Evolutionary conservation across 2,329 filamentous ascomycete genomes (phyloP), one percentile per base, ranked within the genome.

Genomic region (Colletotrichum abscissum): DNA sequence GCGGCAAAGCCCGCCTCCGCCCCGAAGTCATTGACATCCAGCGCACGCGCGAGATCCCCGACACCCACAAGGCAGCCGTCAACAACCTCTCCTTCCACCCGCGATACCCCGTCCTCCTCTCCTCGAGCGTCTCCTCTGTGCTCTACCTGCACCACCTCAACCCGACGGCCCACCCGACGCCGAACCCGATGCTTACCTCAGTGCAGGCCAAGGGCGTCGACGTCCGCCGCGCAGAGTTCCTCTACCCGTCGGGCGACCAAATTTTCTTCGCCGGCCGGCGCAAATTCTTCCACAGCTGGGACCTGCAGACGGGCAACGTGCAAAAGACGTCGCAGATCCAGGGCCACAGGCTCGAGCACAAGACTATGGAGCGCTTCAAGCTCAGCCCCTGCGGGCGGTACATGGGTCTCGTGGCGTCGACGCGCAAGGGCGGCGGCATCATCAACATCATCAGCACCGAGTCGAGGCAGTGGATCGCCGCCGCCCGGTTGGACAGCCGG

Each of bases 241-340:
- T 95, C 70, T 90, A 88, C 30, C 91, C 93, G 5, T 85, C 85
- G 19, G 94, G 94, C 75, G 92, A 93, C 75, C 93, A 93, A 77
- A 93, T 99, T 76, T 94, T 98, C 82, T 94, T 98, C 73, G 93
- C 95, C 22, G 95, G 95, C 49, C 92, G 96, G 46, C 91, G 97
- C 63, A 92, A 92, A 75, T 98, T 95, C 86, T 98, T 98, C 83
- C 97, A 98, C 84, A 92, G 93, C 76, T 99, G 97, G 97, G 92
- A 98, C 79, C 88, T 99, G 28, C 87, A 92, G 56, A 92, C 93
- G 0, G 97, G 97, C 56, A 86, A 88, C 14, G 91, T 99, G 62
- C 93, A 96, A 78, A 98, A 97, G 83, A 90, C 97, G 57, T 91
- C 90, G 77, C 88, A 93, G 80, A 86, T 97, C 72, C 90, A 93